Percentiles rank a stretch among this genome's conserved stretches.
Evolutionary conservation across 2,329 filamentous ascomycete genomes (phyloP).

Genomic region (Xylariaceae sp.): DNA sequence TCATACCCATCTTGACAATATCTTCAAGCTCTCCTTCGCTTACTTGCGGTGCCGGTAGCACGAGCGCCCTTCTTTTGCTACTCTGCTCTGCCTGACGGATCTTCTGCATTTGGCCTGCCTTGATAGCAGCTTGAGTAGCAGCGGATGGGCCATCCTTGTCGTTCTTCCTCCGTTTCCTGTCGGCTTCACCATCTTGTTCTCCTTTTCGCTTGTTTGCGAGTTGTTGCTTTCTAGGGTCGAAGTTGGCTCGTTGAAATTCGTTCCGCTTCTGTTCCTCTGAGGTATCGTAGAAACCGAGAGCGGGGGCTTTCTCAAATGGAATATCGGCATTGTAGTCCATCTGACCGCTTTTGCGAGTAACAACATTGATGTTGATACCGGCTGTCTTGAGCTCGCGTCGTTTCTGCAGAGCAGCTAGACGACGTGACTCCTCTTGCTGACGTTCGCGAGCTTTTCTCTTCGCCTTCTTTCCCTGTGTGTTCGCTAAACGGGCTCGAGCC

Average conservation of each 20-base stretch:
- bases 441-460: constrained; percentile 95
- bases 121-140: constrained; percentile 79
- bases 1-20: constrained; percentile 97
- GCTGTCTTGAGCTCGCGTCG: constrained; percentile 93
- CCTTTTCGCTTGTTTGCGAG: constrained; percentile 89
- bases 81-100: constrained; percentile 95
- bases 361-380: constrained; percentile 96
- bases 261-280: constrained; percentile 74
- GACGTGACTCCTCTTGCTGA: constrained; percentile 88
- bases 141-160: constrained; percentile 77
- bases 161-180: constrained; percentile 79
- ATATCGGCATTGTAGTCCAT: constrained; percentile 99
- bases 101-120: constrained; percentile 90
- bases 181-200: constrained; percentile 75
- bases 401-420: constrained; percentile 88
- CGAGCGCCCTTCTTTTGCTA: constrained; percentile 81
- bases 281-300: constrained; percentile 89
- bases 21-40: constrained; percentile 90
- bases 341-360: constrained; percentile 84
- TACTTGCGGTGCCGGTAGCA: constrained; percentile 83
- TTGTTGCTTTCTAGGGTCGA: constrained; percentile 90
- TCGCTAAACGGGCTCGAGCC: constrained; percentile 89
- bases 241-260: constrained; percentile 75
- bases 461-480: constrained; percentile 98
- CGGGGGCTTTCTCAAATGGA: constrained; percentile 89